A percentile compares a stretch with the other conserved stretches of the same genome.
Evolutionary conservation across 2,329 filamentous ascomycete genomes (phyloP).

Genomic region (Lasiodiplodia sp.): DNA sequence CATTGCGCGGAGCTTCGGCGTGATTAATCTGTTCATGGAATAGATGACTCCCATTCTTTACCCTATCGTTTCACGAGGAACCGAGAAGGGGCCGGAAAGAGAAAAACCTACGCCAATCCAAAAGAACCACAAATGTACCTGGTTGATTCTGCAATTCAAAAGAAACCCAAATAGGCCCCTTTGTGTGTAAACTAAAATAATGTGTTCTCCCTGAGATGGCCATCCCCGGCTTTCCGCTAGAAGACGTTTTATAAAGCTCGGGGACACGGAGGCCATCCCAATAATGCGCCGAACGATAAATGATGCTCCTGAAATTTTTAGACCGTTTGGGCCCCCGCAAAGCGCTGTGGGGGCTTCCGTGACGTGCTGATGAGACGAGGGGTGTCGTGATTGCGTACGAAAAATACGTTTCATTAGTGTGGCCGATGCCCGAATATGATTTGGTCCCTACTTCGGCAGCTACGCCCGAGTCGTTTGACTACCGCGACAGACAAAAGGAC

Average conservation of each 20-base stretch:
- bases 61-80: not conserved
- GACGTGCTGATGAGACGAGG: slow-evolving; percentile 9
- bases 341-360: slow-evolving; percentile 1
- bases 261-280: slow-evolving; percentile 8
- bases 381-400: slow-evolving; percentile 20
- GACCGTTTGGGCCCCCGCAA: not conserved
- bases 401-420: not conserved
- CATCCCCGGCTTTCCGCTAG: not conserved
- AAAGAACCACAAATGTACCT: slow-evolving; percentile 31
- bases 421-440: slow-evolving; percentile 18
- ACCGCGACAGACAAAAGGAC: not conserved
- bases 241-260: slow-evolving; percentile 4
- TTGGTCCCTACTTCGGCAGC: slow-evolving; percentile 9
- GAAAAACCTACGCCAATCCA: slow-evolving; percentile 12
- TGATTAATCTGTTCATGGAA: slow-evolving; percentile 9
- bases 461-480: not conserved
- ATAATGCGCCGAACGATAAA: slow-evolving; percentile 25
- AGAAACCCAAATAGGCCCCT: slow-evolving; percentile 5
- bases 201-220: not conserved
- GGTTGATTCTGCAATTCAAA: slow-evolving; percentile 33
- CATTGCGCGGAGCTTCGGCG: slow-evolving; percentile 10
- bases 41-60: slow-evolving; percentile 13
- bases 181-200: slow-evolving; percentile 22
- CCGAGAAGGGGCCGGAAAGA: slow-evolving; percentile 9
- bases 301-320: slow-evolving; percentile 16